Percentiles rank a stretch among this genome's conserved stretches.
These are phyloP conservation scores for Limnomonas spitsbergensis DNA, from an alignment of 139 green algal genomes.

Conservation along the genomic window DNA sequence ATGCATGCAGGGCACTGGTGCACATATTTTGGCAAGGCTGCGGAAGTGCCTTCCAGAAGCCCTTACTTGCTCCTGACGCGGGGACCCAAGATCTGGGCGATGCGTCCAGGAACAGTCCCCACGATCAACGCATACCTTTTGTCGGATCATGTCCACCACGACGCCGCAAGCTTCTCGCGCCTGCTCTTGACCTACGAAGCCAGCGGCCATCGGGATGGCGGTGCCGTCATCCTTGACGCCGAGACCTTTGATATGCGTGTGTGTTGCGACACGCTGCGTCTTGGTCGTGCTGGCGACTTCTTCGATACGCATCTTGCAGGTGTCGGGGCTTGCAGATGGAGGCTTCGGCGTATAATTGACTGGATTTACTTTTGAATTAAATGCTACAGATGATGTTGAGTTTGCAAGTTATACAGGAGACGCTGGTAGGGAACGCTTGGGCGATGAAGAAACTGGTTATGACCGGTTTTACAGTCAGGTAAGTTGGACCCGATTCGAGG, in stretches of 20 bases:
- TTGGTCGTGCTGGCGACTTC: slow-evolving; percentile 91
- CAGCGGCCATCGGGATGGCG: slow-evolving; percentile 69
- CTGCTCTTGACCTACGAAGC: slow-evolving; percentile 94
- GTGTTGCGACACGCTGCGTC: slow-evolving; percentile 89
- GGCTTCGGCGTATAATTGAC: background rate
- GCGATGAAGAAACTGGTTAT: too few relatives aligned
- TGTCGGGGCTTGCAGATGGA: background rate
- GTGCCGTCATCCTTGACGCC: slow-evolving; percentile 83
- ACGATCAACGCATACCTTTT: too few relatives aligned
- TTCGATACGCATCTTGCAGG: slow-evolving; percentile 83
- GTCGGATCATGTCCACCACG: slow-evolving; percentile 96
- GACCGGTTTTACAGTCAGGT: too few relatives aligned
- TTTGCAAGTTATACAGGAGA: background rate
- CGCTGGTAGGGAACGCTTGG: background rate
- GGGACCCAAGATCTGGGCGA: too few relatives aligned
- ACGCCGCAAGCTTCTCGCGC: slow-evolving; percentile 92
- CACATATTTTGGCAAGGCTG: too few relatives aligned
- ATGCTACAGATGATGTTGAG: background rate
- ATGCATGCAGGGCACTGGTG: too few relatives aligned
- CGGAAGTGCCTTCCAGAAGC: too few relatives aligned
- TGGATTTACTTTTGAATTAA: background rate
- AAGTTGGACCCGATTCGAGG: too few relatives aligned
- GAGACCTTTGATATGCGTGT: slow-evolving; percentile 98
- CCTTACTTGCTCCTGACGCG: too few relatives aligned
- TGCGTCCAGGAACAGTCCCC: too few relatives aligned